Conservation (phyloP, 805 yeast species). For the Wickerhamomyces ciferrii region DNA sequence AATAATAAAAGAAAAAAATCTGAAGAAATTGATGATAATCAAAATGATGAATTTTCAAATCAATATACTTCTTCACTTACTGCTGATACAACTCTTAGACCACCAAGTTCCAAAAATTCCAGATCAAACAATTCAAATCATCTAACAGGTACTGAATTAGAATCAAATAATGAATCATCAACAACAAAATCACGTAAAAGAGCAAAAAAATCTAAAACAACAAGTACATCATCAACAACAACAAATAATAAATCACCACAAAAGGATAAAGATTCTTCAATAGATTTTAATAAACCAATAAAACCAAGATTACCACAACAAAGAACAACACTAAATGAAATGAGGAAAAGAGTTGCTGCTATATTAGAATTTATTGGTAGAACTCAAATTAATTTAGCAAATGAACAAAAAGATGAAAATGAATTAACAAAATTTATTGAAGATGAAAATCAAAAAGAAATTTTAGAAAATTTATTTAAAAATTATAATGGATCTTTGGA, state of each 20-base stretch:
- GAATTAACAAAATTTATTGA: slow-evolving; percentile 42
- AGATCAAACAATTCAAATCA: not conserved
- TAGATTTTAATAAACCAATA: slow-evolving; percentile 63
- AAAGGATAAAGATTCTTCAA: slow-evolving; percentile 25
- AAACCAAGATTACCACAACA: slow-evolving; percentile 82
- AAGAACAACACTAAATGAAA: slow-evolving; percentile 70
- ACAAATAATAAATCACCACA: slow-evolving; percentile 12
- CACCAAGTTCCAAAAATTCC: not conserved
- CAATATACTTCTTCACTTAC: not conserved
- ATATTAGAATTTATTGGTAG: slow-evolving; percentile 88
- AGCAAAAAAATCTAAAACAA: slow-evolving; percentile 10
- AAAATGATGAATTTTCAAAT: not conserved
- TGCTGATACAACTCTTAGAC: not conserved
- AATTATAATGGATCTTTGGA: slow-evolving; percentile 55
- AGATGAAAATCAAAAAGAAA: slow-evolving; percentile 31
- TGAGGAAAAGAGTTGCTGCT: slow-evolving; percentile 84
- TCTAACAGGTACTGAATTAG: slow-evolving; percentile 6
- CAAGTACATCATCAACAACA: slow-evolving; percentile 17
- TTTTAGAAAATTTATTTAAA: slow-evolving; percentile 37
- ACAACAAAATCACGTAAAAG: slow-evolving; percentile 2
- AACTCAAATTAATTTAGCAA: slow-evolving; percentile 76
- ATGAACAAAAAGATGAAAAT: slow-evolving; percentile 59
- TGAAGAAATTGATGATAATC: not conserved
- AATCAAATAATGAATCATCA: slow-evolving; percentile 12
- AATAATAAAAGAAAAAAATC: not conserved